Evolutionary conservation across 208 protist species (phyloP), one percentile per base, ranked within the genome.

Genomic region (Pavlovales sp.): DNA sequence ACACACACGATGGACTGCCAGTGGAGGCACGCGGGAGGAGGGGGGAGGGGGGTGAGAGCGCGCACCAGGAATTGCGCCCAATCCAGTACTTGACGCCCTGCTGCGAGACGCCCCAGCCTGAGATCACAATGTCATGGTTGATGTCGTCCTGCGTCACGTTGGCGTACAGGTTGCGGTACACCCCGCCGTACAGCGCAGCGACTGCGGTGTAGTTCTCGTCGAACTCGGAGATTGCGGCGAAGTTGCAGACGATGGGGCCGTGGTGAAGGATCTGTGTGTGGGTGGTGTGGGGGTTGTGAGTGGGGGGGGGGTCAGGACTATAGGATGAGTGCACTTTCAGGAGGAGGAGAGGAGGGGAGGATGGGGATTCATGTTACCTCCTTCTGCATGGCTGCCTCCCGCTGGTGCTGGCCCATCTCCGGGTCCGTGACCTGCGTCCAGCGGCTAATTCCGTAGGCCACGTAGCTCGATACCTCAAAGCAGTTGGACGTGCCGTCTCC

Each of bases 21-120:
- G n/a, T n/a, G n/a, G n/a, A n/a, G n/a, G n/a, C n/a, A n/a, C n/a
- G n/a, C n/a, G n/a, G n/a, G n/a, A n/a, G n/a, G n/a, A n/a, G n/a
- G n/a, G n/a, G n/a, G n/a, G n/a, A n/a, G 1, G 57, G 22, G 57
- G 22, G 38, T 7, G 26, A 5, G 38, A 20, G 39, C 28, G 37
- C 22, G 40, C 83, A n/a, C 83, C 83, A 87, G 0, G 83, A 87
- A n/a, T 87, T 87, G 67, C 83, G 83, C 28, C 30, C 38, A n/a
- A 87, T 32, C 83, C 83, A 87, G n/a, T 66, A 87, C 83, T 76
- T 76, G 67, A 79, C 32, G 83, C 83, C 83, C 5, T 30, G 8
- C 20, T 14, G 28, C 7, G 83, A 57, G 22, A 57, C 67, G 41
- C 83, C 83, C 83, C 83, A 87, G 0, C 83, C 83, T 7, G 40